Evolutionary conservation across 768 basidiomycete species (phyloP).

Genomic region (Pholiota molesta): DNA sequence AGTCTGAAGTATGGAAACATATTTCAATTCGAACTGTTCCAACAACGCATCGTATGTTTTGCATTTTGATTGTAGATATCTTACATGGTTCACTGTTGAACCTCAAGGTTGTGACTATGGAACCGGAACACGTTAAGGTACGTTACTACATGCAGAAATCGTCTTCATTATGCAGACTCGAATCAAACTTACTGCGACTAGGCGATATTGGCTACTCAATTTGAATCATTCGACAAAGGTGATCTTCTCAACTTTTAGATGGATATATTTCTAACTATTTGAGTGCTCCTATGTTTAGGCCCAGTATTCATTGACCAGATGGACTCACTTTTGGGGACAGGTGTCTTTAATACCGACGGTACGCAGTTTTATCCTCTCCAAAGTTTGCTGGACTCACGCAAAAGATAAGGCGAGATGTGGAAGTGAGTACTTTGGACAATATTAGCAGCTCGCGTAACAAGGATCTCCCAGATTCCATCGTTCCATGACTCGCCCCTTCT

Average conservation of each 20-base stretch:
- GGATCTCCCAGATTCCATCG: slow-evolving; percentile 53
- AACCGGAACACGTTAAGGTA: slow-evolving; percentile 53
- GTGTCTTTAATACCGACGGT: slow-evolving; percentile 67
- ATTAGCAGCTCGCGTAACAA: background rate
- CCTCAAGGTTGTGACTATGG: slow-evolving; percentile 41
- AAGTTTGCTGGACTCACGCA: background rate
- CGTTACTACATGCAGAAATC: background rate
- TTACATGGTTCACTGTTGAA: background rate
- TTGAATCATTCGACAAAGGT: slow-evolving; percentile 51
- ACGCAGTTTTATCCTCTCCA: slow-evolving; percentile 14
- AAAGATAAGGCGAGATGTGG: slow-evolving; percentile 62
- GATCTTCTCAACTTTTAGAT: background rate
- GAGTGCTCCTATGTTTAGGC: slow-evolving; percentile 17
- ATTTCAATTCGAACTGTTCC: slow-evolving; percentile 30
- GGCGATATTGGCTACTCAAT: slow-evolving; percentile 53
- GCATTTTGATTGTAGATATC: background rate
- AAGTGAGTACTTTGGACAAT: slow-evolving; percentile 44
- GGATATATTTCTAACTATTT: background rate
- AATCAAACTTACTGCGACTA: slow-evolving; percentile 4
- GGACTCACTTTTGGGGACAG: slow-evolving; percentile 49
- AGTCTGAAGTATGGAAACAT: slow-evolving; percentile 34
- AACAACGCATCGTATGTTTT: slow-evolving; percentile 31
- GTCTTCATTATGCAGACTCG: background rate
- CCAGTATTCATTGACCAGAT: slow-evolving; percentile 28
- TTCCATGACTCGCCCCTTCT: slow-evolving; percentile 71